phyloP scores from a whole-genome alignment of 805 yeast species.

The Myxozyma sirexii region DNA sequence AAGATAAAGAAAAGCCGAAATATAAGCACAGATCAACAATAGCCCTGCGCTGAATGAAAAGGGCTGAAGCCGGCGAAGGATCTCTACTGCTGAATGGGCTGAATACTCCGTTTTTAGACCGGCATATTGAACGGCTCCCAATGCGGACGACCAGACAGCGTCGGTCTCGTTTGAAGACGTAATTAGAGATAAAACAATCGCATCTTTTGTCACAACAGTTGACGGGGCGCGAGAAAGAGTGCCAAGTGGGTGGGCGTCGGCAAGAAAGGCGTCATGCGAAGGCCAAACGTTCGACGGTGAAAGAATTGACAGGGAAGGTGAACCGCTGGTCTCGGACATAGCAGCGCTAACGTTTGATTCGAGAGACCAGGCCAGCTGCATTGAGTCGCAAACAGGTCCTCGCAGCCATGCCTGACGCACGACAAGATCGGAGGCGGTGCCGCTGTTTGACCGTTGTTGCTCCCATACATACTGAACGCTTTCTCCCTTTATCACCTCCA shows the following conservation, averaged over 20 bases:
- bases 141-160: not conserved
- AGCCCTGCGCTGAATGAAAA: conserved; percentile 36
- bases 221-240: not conserved
- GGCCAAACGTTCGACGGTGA: conserved; percentile 1
- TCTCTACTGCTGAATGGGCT: not conserved
- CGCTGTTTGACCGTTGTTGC: not conserved
- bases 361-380: not conserved
- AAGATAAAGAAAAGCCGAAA: conserved; percentile 39
- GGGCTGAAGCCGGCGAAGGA: conserved; percentile 32
- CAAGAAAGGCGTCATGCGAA: not conserved
- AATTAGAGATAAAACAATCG: conserved; percentile 29
- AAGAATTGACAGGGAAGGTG: not conserved
- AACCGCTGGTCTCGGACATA: not conserved
- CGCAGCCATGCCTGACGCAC: conserved; percentile 46
- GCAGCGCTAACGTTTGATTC: not conserved
- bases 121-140: not conserved
- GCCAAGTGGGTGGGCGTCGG: not conserved
- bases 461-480: conserved; percentile 2
- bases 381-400: conserved; percentile 20
- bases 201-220: not conserved
- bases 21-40: conserved; percentile 39
- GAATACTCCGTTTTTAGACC: not conserved
- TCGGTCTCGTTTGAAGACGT: not conserved
- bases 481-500: not conserved
- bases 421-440: conserved; percentile 34